A percentile compares a stretch with the other conserved stretches of the same genome.
phyloP scores from a whole-genome alignment of 2,329 filamentous ascomycete genomes.

The Aspergillus brunneoviolaceus region DNA sequence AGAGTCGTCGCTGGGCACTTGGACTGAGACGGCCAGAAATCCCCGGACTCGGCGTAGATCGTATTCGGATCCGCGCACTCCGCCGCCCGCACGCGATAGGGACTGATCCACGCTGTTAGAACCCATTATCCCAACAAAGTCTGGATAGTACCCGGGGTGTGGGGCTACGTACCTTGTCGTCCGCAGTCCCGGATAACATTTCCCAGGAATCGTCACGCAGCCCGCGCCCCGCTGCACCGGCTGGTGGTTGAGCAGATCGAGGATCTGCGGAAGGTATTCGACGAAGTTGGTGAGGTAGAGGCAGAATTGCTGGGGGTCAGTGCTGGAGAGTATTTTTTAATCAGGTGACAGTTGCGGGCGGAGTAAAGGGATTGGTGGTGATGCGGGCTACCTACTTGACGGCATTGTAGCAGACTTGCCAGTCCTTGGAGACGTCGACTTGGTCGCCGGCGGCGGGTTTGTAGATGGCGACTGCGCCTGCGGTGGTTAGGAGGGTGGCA shows the following conservation, averaged over 20 bases:
- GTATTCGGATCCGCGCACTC: neutral
- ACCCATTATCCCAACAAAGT: no score
- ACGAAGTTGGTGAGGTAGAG: constrained; percentile 1
- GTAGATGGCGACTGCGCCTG: neutral
- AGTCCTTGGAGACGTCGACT: neutral
- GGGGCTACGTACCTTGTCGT: neutral
- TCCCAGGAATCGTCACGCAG: neutral
- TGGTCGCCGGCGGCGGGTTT: neutral
- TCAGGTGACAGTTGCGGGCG: no score
- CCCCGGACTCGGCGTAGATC: neutral
- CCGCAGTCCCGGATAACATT: neutral
- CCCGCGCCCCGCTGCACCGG: neutral
- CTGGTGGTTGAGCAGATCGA: neutral
- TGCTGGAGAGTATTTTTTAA: neutral
- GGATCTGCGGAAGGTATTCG: neutral
- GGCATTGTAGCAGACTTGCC: neutral
- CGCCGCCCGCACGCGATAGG: neutral
- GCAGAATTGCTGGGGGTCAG: neutral
- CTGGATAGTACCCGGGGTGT: no score
- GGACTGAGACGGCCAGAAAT: neutral
- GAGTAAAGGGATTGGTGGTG: no score
- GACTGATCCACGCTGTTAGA: neutral
- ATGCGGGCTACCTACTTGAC: neutral
- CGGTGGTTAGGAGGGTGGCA: neutral
- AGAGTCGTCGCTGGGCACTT: neutral